phyloP scores from a whole-genome alignment of 306 rosid species.

The Echinosophora koreensis region DNA sequence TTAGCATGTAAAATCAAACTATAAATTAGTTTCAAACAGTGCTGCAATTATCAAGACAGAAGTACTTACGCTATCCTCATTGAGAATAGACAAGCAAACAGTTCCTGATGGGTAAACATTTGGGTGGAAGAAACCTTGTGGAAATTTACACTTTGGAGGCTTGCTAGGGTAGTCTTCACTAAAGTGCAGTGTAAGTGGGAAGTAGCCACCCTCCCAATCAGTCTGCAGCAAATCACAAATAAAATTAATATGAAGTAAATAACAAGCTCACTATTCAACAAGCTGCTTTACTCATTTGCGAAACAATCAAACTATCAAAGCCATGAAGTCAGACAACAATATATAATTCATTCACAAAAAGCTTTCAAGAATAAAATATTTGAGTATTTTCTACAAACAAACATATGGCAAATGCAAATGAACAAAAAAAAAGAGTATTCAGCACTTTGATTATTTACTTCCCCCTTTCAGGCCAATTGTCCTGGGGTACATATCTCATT shows the following conservation, averaged over 20 bases:
- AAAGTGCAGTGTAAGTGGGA: conserved; percentile 90
- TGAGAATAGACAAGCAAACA: conserved; percentile 94
- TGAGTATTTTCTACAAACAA: neutral
- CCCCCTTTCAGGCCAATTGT: neutral
- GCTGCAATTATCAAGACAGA: conserved; percentile 18
- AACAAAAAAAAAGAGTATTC: neutral
- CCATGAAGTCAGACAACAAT: conserved; percentile 15
- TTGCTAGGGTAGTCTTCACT: conserved; percentile 99
- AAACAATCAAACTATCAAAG: conserved; percentile 17
- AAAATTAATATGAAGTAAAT: conserved; percentile 33
- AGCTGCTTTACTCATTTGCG: conserved; percentile 13
- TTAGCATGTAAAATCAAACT: neutral
- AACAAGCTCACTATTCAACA: conserved; percentile 28
- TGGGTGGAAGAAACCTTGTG: conserved; percentile 96
- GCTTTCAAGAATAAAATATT: conserved; percentile 18
- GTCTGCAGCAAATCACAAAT: conserved; percentile 65
- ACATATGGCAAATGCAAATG: conserved; percentile 8
- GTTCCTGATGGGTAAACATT: conserved; percentile 98
- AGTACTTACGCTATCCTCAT: conserved; percentile 93
- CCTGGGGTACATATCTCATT: neutral
- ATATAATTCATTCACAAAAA: conserved; percentile 6
- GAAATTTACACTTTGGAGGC: conserved; percentile 98
- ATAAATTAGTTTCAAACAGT: conserved; percentile 33
- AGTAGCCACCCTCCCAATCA: conserved; percentile 98
- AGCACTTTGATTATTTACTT: neutral